Evolutionary conservation across 352 stramenopile genomes (phyloP), one percentile per base, ranked within the genome.

Genomic region (Elongisporangium anandrum): DNA sequence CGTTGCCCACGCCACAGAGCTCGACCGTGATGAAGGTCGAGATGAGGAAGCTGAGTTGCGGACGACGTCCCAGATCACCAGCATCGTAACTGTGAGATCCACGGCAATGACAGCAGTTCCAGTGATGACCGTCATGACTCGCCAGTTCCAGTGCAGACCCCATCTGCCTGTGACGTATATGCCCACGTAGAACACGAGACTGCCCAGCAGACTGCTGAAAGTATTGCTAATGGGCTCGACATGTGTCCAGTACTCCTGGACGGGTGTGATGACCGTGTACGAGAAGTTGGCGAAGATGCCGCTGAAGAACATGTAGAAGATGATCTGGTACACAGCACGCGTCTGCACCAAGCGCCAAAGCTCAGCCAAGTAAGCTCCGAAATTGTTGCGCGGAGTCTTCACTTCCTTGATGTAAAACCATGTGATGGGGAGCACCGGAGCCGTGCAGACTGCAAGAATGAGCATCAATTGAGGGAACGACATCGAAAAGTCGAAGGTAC

Each of bases 371-470:
- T 74, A 74, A 19, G 59, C 52, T 15, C 19, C 57, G 10, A 76
- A 61, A 8, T 49, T 4, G 16, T 53, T 55, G 9, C 49, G 55
- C 3, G 59, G 29, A 17, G 19, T 50, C 59, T 75, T 72, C 50
- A 65, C 68, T 20, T 75, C 68, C n/a, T 51, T 52, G 50, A 75
- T 68, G 39, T 60, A 68, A 58, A 69, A 69, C 59, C 65, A 72
- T 7, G 60, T 69, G 53, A 69, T 52, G 20, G 65, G 60, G 21
- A 74, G 53, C 38, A 74, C 38, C 24, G 63, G 60, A 20, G 57
- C 51, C 10, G 54, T 47, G 22, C 21, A 68, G 52, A 73, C 61
- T 7, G 57, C 61, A 6, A 70, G 48, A 34, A 70, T 70, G 0
- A 73, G 21, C 66, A 73, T 70, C 16, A 72, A 21, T 45, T 50